Base-by-base conservation (phyloP, 768 basidiomycete genomes). In the Naganishia antarctica region DNA sequence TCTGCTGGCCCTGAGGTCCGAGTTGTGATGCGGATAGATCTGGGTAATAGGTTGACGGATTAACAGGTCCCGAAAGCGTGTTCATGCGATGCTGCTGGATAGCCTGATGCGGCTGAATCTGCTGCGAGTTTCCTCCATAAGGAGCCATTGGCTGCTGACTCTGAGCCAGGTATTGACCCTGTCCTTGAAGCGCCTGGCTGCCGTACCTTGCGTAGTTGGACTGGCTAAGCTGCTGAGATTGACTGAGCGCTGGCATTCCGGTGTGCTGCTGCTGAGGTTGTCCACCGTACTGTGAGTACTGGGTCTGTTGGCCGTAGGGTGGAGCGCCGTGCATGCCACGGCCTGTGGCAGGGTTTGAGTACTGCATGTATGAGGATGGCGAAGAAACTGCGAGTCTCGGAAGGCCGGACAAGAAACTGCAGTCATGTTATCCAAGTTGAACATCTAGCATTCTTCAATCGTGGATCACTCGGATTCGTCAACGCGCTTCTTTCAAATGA, bases 11-110 rank as follows among this genome's bases (percentile, higher is more conserved):
- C 18, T 37, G 12, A 23, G 32, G 32, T 6, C 32, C 53, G 23
- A 57, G 28, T 21, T 37, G 53, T n/a, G 53, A 57, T 1, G 32
- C 37, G 11, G 53, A 57, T 25, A 57, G 23, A 29, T 57, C 53
- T 25, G 53, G 53, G 37, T 57, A 57, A 18, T 41, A 31, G 0
- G 53, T 37, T 1, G 53, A 21, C 23, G 53, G 53, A 41, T 57
- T 57, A 29, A 37, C 53, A 41, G 37, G 53, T 41, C 53, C 53
- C 31, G 53, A 57, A n/a, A 57, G 53, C 21, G 53, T 40, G 37
- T 57, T 57, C 53, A 57, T 57, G n/a, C 53, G 53, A 31, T 57
- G 53, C 53, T 32, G 34, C 53, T 57, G 53, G 34, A 57, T 40
- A 1, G 53, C 5, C 21, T 40, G 53, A 21, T 57, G 53, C 18